A percentile compares a stretch with the other conserved stretches of the same genome.
Evolutionary conservation across 163 green algal species (phyloP).

Genomic region (Scenedesmus sp.): DNA sequence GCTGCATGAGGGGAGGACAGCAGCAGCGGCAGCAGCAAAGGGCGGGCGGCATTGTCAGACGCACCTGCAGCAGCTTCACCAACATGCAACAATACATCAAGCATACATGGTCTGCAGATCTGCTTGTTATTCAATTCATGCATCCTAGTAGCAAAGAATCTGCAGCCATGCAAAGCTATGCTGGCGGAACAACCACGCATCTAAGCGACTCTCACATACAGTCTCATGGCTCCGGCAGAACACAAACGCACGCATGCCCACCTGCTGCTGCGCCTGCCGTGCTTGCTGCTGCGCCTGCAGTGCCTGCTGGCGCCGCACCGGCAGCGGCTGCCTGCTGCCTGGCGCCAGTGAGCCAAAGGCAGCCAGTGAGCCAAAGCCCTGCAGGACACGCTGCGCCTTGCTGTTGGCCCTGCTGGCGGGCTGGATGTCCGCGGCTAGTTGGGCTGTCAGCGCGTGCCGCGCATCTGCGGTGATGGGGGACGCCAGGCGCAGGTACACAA

Average conservation of each 20-base stretch:
- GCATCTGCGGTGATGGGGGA: neutral
- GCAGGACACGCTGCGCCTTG: neutral
- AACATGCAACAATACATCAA: neutral
- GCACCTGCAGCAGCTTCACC: neutral
- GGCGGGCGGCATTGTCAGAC: neutral
- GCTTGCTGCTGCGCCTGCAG: neutral
- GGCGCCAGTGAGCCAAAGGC: neutral
- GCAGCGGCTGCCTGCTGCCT: neutral
- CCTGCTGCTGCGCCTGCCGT: neutral
- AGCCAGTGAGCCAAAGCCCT: neutral
- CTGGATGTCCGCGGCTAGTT: neutral
- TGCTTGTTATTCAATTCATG: too few relatives aligned
- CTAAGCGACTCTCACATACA: too few relatives aligned
- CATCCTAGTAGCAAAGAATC: too few relatives aligned
- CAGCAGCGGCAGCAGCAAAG: neutral
- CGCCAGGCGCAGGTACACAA: slow-evolving; percentile 33
- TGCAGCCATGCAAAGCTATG: neutral
- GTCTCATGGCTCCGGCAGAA: too few relatives aligned
- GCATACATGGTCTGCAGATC: too few relatives aligned
- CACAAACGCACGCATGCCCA: neutral
- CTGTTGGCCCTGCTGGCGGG: neutral
- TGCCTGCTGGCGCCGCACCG: neutral
- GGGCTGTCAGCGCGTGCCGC: neutral
- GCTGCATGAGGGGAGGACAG: neutral
- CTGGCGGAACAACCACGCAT: neutral